Evolutionary conservation across 768 basidiomycete species (phyloP).

Genomic region (Hydnomerulius pinastri): DNA sequence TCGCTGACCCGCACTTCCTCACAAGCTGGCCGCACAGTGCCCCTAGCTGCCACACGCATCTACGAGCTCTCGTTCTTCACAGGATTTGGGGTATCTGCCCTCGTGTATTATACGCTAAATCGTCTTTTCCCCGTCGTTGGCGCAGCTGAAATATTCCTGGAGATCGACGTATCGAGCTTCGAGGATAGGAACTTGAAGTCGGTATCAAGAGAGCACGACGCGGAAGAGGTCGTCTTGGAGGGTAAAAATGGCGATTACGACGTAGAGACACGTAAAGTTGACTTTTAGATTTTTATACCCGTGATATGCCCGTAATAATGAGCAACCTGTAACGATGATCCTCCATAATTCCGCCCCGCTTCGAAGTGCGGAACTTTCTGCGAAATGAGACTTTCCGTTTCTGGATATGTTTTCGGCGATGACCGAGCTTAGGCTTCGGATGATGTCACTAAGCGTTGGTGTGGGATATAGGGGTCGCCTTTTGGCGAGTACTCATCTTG

Average conservation of each 20-base stretch:
- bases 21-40: conserved; percentile 58
- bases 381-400: conserved; percentile 8
- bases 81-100: conserved; percentile 70
- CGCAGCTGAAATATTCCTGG: conserved; percentile 47
- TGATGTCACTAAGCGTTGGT: conserved; percentile 27
- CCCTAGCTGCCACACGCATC: conserved; percentile 68
- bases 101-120: conserved; percentile 65
- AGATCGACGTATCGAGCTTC: conserved; percentile 52
- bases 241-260: background rate
- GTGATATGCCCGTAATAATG: too few species aligned
- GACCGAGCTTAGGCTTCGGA: conserved; percentile 15
- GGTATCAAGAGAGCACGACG: background rate
- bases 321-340: too few species aligned
- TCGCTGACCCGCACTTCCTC: background rate
- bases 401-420: conserved; percentile 20
- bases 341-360: too few species aligned
- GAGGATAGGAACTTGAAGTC: background rate
- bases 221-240: background rate
- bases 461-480: too few species aligned
- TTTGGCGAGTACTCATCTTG: background rate
- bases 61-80: conserved; percentile 83
- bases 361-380: too few species aligned
- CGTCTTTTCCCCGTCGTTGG: conserved; percentile 61
- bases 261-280: background rate
- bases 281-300: too few species aligned